Percentiles rank a stretch among this genome's conserved stretches.
Evolutionary conservation across 805 yeast species (phyloP).

Genomic region (Barnettozyma vustinii): DNA sequence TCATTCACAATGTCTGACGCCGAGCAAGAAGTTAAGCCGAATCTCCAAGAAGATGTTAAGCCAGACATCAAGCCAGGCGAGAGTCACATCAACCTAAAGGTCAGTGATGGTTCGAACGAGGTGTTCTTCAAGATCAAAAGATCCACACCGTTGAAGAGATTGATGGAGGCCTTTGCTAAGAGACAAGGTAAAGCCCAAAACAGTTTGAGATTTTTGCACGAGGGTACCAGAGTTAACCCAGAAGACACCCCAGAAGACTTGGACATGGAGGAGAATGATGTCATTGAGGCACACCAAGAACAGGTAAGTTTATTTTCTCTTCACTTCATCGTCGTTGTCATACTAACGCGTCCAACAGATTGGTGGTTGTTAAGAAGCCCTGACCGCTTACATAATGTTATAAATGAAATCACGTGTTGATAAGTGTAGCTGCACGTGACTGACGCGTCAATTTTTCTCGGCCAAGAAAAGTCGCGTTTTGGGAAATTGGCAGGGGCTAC

Average conservation of each 20-base stretch:
- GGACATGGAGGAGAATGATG: constrained; percentile 93
- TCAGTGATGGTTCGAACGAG: constrained; percentile 89
- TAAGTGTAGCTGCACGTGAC: neutral
- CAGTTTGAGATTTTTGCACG: constrained; percentile 83
- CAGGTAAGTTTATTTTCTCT: constrained; percentile 57
- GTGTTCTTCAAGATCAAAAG: constrained; percentile 93
- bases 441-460: neutral
- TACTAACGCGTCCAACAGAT: constrained; percentile 5
- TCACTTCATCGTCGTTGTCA: neutral
- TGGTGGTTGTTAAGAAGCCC: constrained; percentile 6
- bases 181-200: constrained; percentile 89
- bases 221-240: constrained; percentile 84
- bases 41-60: constrained; percentile 29
- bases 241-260: constrained; percentile 90
- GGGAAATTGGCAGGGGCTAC: neutral
- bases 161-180: constrained; percentile 97
- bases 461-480: neutral
- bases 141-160: constrained; percentile 85
- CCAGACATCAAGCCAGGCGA: constrained; percentile 54
- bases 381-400: neutral
- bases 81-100: constrained; percentile 89
- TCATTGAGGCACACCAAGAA: constrained; percentile 94
- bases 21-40: constrained; percentile 31
- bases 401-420: neutral
- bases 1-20: constrained; percentile 21